Base-by-base conservation (phyloP, 1,139 yeast genomes). In the Taphrina flavorubra region DNA sequence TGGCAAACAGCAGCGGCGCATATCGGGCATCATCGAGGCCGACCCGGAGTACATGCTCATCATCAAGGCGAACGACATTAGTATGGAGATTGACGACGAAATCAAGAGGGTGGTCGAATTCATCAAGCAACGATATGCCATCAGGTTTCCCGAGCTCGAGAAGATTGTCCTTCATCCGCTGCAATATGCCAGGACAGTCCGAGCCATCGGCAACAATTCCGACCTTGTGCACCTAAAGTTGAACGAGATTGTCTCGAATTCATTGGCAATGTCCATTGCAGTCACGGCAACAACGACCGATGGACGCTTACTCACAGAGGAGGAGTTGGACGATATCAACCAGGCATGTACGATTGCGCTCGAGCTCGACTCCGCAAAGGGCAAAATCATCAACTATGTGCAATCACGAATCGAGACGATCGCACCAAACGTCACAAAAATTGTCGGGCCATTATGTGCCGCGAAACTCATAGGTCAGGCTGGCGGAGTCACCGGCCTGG, bases 361-460 rank as follows among this genome's bases (percentile, higher is more conserved):
- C 11, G 79, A 80, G 14, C 79, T 90, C 16, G 80, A 83, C 64
- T 78, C 77, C 0, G 79, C 86, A 0, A 80, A 84, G 69, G 72
- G 72, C 1, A 76, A 78, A 44, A 81, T 91, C 14, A 82, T 87
- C 0, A 72, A 76, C 0, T 88, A 84, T 73, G 86, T 91, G 18
- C 82, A 92, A 0, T 76, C 81, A 0, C 83, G 86, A 73, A 81
- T 90, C 46, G 78, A 83, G 5, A 76, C 77, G 16, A 82, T 88
- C 75, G 96, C 97, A 0, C 99, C 99, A 0, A 95, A 94, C 76
- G 79, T 90, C 1, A 82, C 90, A 1, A 86, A 86, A 0, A 80
- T 94, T 8, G 81, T 94, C 2, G 96, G 97, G 0, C 81, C 96
- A 0, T 81, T 84, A 2, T 84, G 90, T 0, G 86, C 97, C 0